Base-by-base conservation (phyloP, 129 eudicot genomes). In the sunflower (Helianthus annuus) region DNA sequence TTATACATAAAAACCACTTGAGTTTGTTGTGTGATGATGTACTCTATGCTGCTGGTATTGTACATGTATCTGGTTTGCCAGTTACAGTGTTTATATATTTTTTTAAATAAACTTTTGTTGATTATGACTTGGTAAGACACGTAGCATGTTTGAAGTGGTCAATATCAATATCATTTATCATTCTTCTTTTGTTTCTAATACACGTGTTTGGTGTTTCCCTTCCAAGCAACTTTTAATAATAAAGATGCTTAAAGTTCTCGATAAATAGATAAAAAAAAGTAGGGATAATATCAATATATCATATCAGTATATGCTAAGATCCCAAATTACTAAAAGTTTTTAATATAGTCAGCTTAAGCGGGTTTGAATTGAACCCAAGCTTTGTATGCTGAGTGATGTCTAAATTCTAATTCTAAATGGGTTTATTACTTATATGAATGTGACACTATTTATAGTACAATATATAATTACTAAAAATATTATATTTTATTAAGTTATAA, bases 61-160 rank as follows among this genome's bases (percentile, higher is more conserved):
- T 52, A 52, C 57, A n/a, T 2, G 15, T 13, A 59, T 49, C 16
- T 49, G 5, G 19, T 64, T 53, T 65, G 72, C 66, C 56, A 64
- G 72, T 54, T 39, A 39, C 45, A 39, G 45, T 71, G 42, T 71
- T 19, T 39, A 4, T 29, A 16, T 48, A 7, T 19, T 34, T 7
- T 10, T 3, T 15, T 55, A 56, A 44, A 40, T 39, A 22, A 7
- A 55, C 40, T 6, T 14, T 7, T 49, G 70, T 39, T 36, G 70
- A 48, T 72, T 17, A 10, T 70, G 73, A 74, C 62, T 2, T 74
- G 58, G 6, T 32, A 42, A 36, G 79, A 79, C 72, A 73, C 83
- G 83, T 80, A 66, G 68, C 79, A 56, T 49, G 52, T 44, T 13
- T n/a, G 65, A 67, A 74, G 60, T 68, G 76, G 83, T 68, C 75